Conservation (phyloP, 768 basidiomycete genomes). For the Auriscalpium vulgare region DNA sequence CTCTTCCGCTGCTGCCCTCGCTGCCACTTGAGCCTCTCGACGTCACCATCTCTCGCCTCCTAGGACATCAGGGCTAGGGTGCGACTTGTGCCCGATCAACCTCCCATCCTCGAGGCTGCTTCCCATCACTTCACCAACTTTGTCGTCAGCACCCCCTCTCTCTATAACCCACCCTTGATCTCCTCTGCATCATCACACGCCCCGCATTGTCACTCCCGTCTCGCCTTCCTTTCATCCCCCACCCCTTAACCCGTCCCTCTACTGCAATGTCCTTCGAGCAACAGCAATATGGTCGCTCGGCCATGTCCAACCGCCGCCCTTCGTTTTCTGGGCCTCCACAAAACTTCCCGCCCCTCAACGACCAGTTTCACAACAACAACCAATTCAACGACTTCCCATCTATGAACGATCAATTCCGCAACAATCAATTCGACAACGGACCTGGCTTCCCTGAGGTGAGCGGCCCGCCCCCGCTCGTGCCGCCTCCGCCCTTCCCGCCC, state of each 20-base stretch:
- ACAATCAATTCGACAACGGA: background rate
- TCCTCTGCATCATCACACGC: background rate
- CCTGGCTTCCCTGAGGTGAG: conserved; percentile 10
- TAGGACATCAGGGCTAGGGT: no score
- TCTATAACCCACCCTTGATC: background rate
- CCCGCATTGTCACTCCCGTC: background rate
- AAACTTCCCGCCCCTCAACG: no score
- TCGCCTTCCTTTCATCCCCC: background rate
- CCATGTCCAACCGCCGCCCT: background rate
- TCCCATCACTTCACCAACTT: background rate
- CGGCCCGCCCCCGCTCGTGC: conserved; percentile 4
- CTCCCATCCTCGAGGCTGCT: background rate
- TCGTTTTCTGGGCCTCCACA: conserved; percentile 4
- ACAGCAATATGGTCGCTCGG: background rate
- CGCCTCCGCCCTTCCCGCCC: background rate
- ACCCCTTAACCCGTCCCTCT: background rate
- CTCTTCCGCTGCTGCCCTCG: no score
- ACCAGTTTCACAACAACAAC: background rate
- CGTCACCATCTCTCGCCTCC: no score
- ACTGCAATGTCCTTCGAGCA: conserved; percentile 6
- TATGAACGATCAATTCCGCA: conserved; percentile 2
- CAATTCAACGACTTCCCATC: background rate
- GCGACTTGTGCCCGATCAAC: background rate
- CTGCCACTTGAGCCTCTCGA: no score
- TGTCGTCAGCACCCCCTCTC: background rate